A percentile compares a stretch with the other conserved stretches of the same genome.
Conservation (phyloP, 1,139 yeast genomes). For the Pneumocystis sp. region DNA sequence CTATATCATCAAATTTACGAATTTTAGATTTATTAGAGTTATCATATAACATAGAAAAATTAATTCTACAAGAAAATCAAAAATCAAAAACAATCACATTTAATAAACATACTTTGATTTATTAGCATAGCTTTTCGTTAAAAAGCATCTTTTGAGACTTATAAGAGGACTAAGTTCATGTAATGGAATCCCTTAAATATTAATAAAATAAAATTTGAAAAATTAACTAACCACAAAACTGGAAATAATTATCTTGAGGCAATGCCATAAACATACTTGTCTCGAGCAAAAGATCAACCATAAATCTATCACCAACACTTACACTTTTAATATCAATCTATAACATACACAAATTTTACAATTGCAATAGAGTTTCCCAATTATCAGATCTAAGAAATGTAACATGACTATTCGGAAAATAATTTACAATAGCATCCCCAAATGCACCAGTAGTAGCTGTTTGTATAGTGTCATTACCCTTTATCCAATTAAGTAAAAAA, state of each 20-base stretch:
- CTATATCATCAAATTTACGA: background rate
- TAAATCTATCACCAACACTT: slow-evolving; percentile 10
- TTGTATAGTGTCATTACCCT: slow-evolving; percentile 7
- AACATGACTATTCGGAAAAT: slow-evolving; percentile 9
- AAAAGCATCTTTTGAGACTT: background rate
- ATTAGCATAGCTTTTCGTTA: background rate
- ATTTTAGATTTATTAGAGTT: background rate
- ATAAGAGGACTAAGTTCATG: slow-evolving; percentile 2
- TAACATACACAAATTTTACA: background rate
- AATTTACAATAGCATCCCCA: slow-evolving; percentile 6
- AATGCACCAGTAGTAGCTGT: slow-evolving; percentile 2
- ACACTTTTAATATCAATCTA: background rate
- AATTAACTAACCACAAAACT: slow-evolving; percentile 7
- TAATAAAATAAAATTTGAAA: background rate
- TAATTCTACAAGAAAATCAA: background rate
- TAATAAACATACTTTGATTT: background rate
- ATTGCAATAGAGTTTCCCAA: slow-evolving; percentile 3
- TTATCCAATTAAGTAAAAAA: background rate
- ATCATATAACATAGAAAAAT: background rate
- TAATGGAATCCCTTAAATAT: background rate
- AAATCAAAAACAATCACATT: background rate
- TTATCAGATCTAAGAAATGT: slow-evolving; percentile 1
- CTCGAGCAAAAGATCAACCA: slow-evolving; percentile 4
- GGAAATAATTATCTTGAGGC: slow-evolving; percentile 6
- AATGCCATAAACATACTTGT: slow-evolving; percentile 9